These are phyloP conservation scores for Russula sp. DNA, from an alignment of 768 basidiomycete genomes.

Conservation along the genomic window DNA sequence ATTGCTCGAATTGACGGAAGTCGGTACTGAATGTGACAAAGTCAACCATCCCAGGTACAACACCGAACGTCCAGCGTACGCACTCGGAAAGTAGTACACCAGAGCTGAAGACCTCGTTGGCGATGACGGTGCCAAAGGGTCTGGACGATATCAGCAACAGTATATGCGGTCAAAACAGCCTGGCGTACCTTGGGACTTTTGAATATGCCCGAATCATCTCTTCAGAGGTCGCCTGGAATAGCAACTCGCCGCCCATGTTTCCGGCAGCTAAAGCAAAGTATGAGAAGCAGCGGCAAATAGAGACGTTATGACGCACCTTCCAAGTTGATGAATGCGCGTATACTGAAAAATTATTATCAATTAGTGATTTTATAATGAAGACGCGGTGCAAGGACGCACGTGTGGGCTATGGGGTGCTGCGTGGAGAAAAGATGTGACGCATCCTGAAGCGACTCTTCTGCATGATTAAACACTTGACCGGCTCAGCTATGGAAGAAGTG, in stretches of 20 bases:
- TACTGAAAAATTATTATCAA: constrained; percentile 34
- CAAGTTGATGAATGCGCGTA: constrained; percentile 83
- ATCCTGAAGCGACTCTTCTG: constrained; percentile 92
- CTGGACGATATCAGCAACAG: constrained; percentile 28
- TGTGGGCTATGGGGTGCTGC: constrained; percentile 67
- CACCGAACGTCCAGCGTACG: constrained; percentile 28
- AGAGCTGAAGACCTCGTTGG: constrained; percentile 88
- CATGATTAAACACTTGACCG: constrained; percentile 81
- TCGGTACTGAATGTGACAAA: constrained; percentile 57
- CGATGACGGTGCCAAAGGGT: constrained; percentile 83
- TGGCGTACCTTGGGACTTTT: constrained; percentile 60
- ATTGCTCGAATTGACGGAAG: constrained; percentile 88
- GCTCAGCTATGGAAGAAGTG: neutral
- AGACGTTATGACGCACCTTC: constrained; percentile 49
- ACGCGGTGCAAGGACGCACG: constrained; percentile 38
- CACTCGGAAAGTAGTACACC: constrained; percentile 89
- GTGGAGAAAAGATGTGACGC: constrained; percentile 91
- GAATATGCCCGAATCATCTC: constrained; percentile 93
- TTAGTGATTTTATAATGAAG: neutral
- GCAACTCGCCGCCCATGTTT: constrained; percentile 74
- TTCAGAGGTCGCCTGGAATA: constrained; percentile 94
- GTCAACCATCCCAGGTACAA: constrained; percentile 2
- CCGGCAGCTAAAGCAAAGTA: constrained; percentile 57
- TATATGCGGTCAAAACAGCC: neutral
- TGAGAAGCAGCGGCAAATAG: neutral